Evolutionary conservation across 768 basidiomycete genomes (phyloP), one percentile per base, ranked within the genome.

Genomic region (Lactarius hatsudake): DNA sequence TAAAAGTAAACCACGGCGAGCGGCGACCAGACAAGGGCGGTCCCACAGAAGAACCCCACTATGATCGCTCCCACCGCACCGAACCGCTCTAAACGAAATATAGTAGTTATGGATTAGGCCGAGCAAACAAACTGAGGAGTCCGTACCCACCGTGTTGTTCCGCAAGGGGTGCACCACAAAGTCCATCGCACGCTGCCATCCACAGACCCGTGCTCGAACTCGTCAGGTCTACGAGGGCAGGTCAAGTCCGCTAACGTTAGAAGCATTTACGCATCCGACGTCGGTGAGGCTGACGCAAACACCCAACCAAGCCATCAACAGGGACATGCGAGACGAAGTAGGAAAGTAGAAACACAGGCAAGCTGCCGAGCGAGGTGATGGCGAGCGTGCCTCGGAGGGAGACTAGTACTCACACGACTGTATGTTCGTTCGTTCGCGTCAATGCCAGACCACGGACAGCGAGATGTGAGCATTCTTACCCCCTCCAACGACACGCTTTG

Each of bases 21-120:
- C 1, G 66, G 66, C 13, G 23, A 59, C n/a, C 38, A 67, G 26
- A 67, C 51, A n/a, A 67, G 18, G 5, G 57, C 48, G 5, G 54
- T 63, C 8, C 66, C 66, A 2, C 38, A 63, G 32, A 59, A 59
- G 34, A 67, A 63, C 1, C 66, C 66, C 32, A 67, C n/a, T 12
- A 30, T n/a, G n/a, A n/a, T 67, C 7, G 40, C 26, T 6, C 62
- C 66, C 8, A 54, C 12, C 5, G 62, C 30, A 38, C 66, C 62
- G 18, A 42, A 34, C 66, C 66, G 63, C 42, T 59, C 66, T 67
- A 23, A 9, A 43, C 1, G 32, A 53, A 28, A 10, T 7, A 34
- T 5, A 6, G 5, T 30, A 30, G 9, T 59, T 28, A 18, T n/a
- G 36, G 36, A 23, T 45, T 34, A 18, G 38, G 20, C 7, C 17